A percentile compares a stretch with the other conserved stretches of the same genome.
Conservation (phyloP, 345 rosid genomes). For the Anacardium occidentale region DNA sequence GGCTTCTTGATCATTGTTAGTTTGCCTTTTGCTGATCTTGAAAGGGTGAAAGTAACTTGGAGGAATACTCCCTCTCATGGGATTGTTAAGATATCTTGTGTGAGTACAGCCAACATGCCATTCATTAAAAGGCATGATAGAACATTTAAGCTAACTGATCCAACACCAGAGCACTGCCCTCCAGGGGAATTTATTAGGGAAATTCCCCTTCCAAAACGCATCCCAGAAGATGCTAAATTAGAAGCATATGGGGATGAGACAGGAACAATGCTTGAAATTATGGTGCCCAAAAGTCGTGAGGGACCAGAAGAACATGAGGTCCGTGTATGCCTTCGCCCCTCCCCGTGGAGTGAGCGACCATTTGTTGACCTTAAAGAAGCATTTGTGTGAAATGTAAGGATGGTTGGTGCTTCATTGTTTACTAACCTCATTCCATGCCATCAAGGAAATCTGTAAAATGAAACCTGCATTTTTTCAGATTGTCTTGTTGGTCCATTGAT, state of each 20-base stretch:
- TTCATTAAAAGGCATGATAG: conserved; percentile 72
- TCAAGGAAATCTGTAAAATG: conserved; percentile 36
- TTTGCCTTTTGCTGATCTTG: conserved; percentile 79
- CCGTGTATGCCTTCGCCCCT: conserved; percentile 74
- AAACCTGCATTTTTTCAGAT: conserved; percentile 29
- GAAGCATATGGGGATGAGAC: conserved; percentile 76
- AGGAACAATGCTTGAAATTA: conserved; percentile 70
- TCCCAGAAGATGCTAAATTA: conserved; percentile 83
- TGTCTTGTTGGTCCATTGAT: neutral
- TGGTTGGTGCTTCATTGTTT: conserved; percentile 41
- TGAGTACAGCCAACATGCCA: conserved; percentile 73
- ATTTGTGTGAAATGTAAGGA: conserved; percentile 31
- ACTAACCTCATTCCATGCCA: conserved; percentile 37
- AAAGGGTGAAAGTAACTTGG: conserved; percentile 86
- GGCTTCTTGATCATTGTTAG: conserved; percentile 70
- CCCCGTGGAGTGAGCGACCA: conserved; percentile 44
- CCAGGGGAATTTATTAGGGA: conserved; percentile 82
- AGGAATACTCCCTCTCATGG: conserved; percentile 68
- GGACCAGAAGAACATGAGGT: conserved; percentile 98
- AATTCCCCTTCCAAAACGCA: conserved; percentile 69
- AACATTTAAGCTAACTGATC: conserved; percentile 89
- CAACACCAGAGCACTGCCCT: conserved; percentile 90
- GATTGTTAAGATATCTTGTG: conserved; percentile 77
- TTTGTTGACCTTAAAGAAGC: conserved; percentile 33
- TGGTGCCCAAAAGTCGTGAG: conserved; percentile 69